Percentiles rank a stretch among this genome's conserved stretches.
Conservation (phyloP, 176 grass and related monocot genomes). For the Oryza officinalis region DNA sequence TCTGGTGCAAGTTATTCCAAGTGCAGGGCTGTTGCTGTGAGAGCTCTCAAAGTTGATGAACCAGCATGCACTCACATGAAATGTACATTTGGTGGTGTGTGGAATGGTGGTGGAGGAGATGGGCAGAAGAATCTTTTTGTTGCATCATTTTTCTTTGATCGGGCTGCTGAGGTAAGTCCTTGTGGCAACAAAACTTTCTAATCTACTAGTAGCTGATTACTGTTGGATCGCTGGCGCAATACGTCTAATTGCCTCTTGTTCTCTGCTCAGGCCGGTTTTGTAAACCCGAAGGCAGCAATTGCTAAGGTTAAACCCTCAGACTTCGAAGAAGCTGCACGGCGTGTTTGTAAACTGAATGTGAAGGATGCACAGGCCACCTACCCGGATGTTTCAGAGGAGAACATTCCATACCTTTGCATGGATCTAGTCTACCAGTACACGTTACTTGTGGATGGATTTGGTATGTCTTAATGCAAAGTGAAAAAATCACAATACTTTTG, state of each 20-base stretch:
- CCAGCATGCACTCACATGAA: constrained; percentile 96
- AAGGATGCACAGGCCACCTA: constrained; percentile 78
- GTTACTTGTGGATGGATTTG: constrained; percentile 93
- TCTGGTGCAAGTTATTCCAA: constrained; percentile 82
- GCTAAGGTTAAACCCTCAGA: constrained; percentile 76
- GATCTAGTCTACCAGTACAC: constrained; percentile 99
- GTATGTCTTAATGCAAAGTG: constrained; percentile 49
- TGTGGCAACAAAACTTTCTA: constrained; percentile 13
- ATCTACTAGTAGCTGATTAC: not conserved
- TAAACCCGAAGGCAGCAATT: constrained; percentile 55
- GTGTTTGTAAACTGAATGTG: constrained; percentile 84
- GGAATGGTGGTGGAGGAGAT: constrained; percentile 99
- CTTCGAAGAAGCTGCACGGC: constrained; percentile 81
- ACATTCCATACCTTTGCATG: constrained; percentile 96
- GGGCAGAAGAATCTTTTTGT: constrained; percentile 99
- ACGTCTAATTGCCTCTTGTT: constrained; percentile 29
- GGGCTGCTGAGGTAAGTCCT: constrained; percentile 76
- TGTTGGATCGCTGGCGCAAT: constrained; percentile 22
- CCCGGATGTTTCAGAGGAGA: constrained; percentile 60
- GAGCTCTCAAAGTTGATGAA: constrained; percentile 81
- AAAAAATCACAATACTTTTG: not conserved
- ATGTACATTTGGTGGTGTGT: constrained; percentile 97
- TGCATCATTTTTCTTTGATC: constrained; percentile 97
- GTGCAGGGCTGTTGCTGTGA: constrained; percentile 71
- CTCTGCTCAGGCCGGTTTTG: constrained; percentile 75